Conservation (phyloP, 1,284 basidiomycete species). For the Sporisorium graminicola region DNA sequence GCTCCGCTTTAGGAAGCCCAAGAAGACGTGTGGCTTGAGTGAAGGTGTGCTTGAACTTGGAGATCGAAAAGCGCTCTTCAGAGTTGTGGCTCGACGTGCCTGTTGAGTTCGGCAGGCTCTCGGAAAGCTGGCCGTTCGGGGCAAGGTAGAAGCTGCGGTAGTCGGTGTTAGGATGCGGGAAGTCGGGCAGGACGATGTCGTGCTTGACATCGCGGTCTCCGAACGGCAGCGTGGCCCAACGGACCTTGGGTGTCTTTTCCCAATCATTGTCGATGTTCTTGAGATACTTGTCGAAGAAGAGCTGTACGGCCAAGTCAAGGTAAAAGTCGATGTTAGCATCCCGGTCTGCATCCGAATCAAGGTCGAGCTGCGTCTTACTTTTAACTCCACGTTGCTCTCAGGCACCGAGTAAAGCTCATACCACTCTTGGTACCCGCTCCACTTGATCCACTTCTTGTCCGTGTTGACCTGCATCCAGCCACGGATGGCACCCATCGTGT, state of each 20-base stretch:
- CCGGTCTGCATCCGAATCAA: no score
- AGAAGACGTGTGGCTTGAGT: constrained; percentile 43
- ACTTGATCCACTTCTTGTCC: constrained; percentile 49
- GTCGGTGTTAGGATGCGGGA: constrained; percentile 44
- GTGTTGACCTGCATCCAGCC: constrained; percentile 41
- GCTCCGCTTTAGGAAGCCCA: constrained; percentile 53
- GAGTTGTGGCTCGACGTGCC: constrained; percentile 32
- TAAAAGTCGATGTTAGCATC: no score
- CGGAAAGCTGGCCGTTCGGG: constrained; percentile 33
- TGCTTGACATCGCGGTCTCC: constrained; percentile 44
- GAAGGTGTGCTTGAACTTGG: constrained; percentile 46
- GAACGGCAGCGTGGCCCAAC: constrained; percentile 39
- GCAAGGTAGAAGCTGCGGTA: constrained; percentile 41
- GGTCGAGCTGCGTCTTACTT: not conserved
- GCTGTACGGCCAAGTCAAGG: not conserved
- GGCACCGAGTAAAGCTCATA: constrained; percentile 12
- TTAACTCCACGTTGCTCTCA: constrained; percentile 50
- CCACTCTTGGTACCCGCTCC: constrained; percentile 44
- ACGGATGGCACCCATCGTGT: constrained; percentile 43
- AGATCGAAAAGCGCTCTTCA: constrained; percentile 24
- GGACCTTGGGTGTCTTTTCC: constrained; percentile 49
- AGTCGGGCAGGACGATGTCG: constrained; percentile 37
- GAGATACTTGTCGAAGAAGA: constrained; percentile 58
- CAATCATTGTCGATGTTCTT: constrained; percentile 55
- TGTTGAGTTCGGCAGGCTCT: not conserved